These are phyloP conservation scores for Silene noctiflora DNA, from an alignment of 179 eudicot genomes.

Conservation along the genomic window DNA sequence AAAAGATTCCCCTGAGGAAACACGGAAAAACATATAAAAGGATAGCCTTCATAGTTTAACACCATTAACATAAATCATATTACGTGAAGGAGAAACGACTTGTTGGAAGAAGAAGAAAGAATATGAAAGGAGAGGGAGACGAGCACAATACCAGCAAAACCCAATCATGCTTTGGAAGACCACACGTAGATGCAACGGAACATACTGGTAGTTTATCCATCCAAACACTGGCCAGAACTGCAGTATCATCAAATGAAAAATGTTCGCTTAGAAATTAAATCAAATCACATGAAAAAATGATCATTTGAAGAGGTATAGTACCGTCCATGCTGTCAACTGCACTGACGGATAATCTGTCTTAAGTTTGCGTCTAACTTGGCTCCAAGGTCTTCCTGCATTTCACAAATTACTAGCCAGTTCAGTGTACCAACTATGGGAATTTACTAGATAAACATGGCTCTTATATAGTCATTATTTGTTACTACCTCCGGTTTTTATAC, in stretches of 20 bases:
- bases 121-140: neutral
- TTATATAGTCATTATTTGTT: no score
- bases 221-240: constrained; percentile 96
- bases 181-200: constrained; percentile 88
- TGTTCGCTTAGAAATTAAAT: neutral
- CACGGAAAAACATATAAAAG: neutral
- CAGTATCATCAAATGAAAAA: constrained; percentile 12
- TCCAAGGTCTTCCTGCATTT: constrained; percentile 70
- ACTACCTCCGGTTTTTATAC: no score
- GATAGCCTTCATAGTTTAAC: constrained; percentile 6
- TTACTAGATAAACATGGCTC: neutral
- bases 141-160: constrained; percentile 61
- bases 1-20: constrained; percentile 67
- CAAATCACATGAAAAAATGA: neutral
- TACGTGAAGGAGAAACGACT: no score
- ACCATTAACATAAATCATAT: no score
- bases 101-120: neutral
- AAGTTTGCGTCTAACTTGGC: constrained; percentile 60
- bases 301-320: constrained; percentile 25
- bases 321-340: constrained; percentile 82
- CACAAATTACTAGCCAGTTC: neutral
- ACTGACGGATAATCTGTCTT: constrained; percentile 80
- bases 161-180: constrained; percentile 74
- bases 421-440: neutral
- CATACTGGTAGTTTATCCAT: constrained; percentile 82